These are phyloP conservation scores for Fusarium duplospermum DNA, from an alignment of 2,329 filamentous ascomycete genomes.

Conservation along the genomic window DNA sequence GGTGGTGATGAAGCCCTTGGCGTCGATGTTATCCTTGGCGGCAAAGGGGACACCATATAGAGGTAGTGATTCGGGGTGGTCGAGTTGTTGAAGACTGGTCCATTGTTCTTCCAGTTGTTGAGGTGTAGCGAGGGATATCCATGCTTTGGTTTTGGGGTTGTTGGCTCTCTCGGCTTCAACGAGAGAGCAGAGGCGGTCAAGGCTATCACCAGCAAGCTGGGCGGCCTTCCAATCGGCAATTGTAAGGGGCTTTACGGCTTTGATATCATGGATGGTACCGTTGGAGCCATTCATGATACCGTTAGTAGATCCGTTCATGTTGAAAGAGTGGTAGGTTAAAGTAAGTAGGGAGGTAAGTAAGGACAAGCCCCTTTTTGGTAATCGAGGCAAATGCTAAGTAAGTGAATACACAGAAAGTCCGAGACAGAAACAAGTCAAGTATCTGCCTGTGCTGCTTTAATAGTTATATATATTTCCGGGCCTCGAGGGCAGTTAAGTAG, in stretches of 20 bases:
- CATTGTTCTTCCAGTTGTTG: conserved; percentile 41
- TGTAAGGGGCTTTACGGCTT: conserved; percentile 18
- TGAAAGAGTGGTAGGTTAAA: neutral
- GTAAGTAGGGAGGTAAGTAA: neutral
- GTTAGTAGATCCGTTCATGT: neutral
- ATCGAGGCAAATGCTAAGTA: neutral
- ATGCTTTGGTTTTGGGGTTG: conserved; percentile 42
- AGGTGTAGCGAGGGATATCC: conserved; percentile 48
- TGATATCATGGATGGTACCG: neutral
- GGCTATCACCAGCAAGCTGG: conserved; percentile 41
- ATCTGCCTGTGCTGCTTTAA: neutral
- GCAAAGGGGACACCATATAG: conserved; percentile 69
- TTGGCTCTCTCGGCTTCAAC: conserved; percentile 31
- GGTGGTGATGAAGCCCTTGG: conserved; percentile 62
- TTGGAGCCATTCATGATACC: neutral
- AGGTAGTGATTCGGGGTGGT: conserved; percentile 49
- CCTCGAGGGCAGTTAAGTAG: neutral
- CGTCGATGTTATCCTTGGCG: conserved; percentile 68
- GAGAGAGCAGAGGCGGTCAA: conserved; percentile 43
- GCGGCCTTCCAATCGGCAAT: conserved; percentile 44
- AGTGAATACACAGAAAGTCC: neutral
- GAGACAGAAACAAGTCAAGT: neutral
- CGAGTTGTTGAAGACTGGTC: conserved; percentile 22
- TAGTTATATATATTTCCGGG: neutral
- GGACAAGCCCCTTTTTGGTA: neutral